Conservation (phyloP, 1,284 basidiomycete genomes). For the Omphalotus olearius region DNA sequence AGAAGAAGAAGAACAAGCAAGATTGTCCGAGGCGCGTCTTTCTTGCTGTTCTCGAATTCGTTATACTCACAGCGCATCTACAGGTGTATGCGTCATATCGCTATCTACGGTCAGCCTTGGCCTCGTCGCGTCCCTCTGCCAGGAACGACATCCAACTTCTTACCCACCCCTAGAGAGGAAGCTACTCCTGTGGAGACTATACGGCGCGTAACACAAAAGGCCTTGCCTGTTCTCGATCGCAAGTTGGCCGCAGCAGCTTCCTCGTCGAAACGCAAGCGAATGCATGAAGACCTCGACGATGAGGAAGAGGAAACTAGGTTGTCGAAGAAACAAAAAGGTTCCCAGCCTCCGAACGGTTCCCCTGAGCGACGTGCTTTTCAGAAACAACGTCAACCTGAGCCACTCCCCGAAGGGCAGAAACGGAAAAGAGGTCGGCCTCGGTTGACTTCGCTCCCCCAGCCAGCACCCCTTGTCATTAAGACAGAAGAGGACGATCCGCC, state of each 20-base stretch:
- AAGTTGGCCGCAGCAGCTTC: constrained; percentile 44
- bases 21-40: constrained; percentile 67
- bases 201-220: constrained; percentile 45
- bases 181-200: constrained; percentile 40
- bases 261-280: constrained; percentile 23
- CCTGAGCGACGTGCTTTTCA: constrained; percentile 17
- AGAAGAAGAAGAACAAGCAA: constrained; percentile 55
- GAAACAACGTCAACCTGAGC: constrained; percentile 21
- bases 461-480: constrained; percentile 10
- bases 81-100: constrained; percentile 73
- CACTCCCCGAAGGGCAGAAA: constrained; percentile 21
- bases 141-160: constrained; percentile 34
- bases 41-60: constrained; percentile 7
- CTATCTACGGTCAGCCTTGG: constrained; percentile 69
- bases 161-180: constrained; percentile 51
- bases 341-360: neutral
- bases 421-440: constrained; percentile 33
- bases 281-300: constrained; percentile 26
- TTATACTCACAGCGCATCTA: neutral
- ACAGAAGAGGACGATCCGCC: constrained; percentile 22
- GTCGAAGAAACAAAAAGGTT: constrained; percentile 38
- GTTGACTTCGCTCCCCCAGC: constrained; percentile 15
- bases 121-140: constrained; percentile 54
- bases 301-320: constrained; percentile 40
- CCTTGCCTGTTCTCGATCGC: constrained; percentile 44